Evolutionary conservation across 129 eudicot genomes (phyloP), one percentile per base, ranked within the genome.

Genomic region (Heracleum sosnowskyi): DNA sequence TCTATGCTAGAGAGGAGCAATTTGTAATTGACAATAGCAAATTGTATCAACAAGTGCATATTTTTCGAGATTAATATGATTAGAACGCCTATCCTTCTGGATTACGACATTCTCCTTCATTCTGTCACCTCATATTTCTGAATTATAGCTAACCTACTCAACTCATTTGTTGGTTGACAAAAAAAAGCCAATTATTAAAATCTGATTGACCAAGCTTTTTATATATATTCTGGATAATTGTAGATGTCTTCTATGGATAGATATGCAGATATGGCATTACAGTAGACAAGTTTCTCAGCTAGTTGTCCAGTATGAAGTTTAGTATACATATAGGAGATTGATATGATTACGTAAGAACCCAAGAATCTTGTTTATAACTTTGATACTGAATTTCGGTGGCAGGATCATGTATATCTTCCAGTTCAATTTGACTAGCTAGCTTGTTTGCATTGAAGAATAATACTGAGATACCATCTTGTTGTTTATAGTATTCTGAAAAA

Each of bases 351-450:
- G 35, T 41, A 72, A 12, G 13, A 70, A 26, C 24, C 75, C 53
- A 42, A 44, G 77, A 44, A 74, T 29, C 37, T 44, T 74, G n/a
- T 28, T 15, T 28, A n/a, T 34, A 42, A 26, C 35, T 73, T 26
- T 73, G 76, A 73, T 42, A 26, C 76, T 28, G 70, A 64, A 64
- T 15, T 13, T 33, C 39, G 20, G 72, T 31, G 57, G 76, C 55
- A n/a, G 36, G 42, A 53, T 53, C 68, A 13, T 73, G 37, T 3
- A 73, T 73, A 39, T 73, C 53, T 31, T 72, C 36, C 41, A 11
- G 33, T 13, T 41, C 42, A 46, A 24, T 73, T 44, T 12, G 44
- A 73, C 57, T 34, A 44, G 37, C 57, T 44, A 31, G 76, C 31
- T 45, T 73, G 76, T 26, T 73, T 41, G 4, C 76, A 24, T 72